Base-by-base conservation (phyloP, 169 alveolate species). In the Blepharisma undulans region DNA sequence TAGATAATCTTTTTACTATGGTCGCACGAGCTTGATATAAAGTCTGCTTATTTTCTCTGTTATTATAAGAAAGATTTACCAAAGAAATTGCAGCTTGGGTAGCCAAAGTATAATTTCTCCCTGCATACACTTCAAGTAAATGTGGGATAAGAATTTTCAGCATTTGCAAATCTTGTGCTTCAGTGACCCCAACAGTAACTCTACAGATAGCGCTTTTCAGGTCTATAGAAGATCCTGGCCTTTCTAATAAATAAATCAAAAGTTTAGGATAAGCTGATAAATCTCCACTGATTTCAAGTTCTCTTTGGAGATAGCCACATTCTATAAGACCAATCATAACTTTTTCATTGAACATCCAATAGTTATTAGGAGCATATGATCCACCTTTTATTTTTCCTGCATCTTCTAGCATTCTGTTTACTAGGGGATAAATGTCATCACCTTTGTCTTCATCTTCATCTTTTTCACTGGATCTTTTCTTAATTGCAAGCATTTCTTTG, bases 291-390 rank as follows among this genome's bases (percentile, higher is more conserved):
- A 86, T 71, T 21, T 86, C 91, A 19, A 93, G 92, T 76, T 90
- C 93, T 74, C 93, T 21, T 85, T 93, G 89, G 5, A 93, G 29
- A 61, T 91, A 93, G 34, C 94, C 93, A 76, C 90, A 79, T 71
- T 93, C 95, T 30, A 93, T 91, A 59, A 93, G 34, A 32, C 80
- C 91, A n/a, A 91, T 87, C 86, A 93, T 74, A 4, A 93, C 92
- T 33, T 85, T 85, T 71, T 90, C 93, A 87, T 93, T 93, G 81
- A 92, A 93, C 22, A 29, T 86, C 80, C 80, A 86, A 4, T 33
- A 21, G 7, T n/a, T 71, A n/a, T 22, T 22, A 22, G 29, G 30
- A 30, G 34, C 27, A n/a, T 79, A 30, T 0, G 76, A 30, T 1
- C 72, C 84, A 25, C 84, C 81, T 86, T 29, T 30, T 18, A 30